Evolutionary conservation across 768 basidiomycete genomes (phyloP), one percentile per base, ranked within the genome.

Genomic region (Lentinula raphanica): DNA sequence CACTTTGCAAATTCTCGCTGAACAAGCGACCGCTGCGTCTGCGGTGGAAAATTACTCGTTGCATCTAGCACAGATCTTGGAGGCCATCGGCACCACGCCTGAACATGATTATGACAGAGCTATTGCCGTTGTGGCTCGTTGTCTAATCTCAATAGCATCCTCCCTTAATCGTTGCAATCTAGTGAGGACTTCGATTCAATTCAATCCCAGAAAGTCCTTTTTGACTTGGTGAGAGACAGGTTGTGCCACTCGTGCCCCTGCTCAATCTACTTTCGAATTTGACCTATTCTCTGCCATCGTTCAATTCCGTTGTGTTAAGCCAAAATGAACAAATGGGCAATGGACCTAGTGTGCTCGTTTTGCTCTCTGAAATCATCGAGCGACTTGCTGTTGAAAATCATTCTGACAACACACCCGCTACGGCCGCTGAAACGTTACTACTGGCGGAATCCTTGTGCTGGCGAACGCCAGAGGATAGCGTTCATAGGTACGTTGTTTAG

Each of bases 361-460:
- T 76, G 13, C 36, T 86, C 11, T 74, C 73, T 56, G 65, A 68
- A 23, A 69, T 81, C 29, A 72, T 87, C 54, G 65, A 69, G 27
- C 71, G 80, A 40, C 69, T 80, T 17, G 60, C 62, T 9, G 74
- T 76, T 19, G 64, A 69, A 25, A 70, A 67, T 39, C 64, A 66
- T 17, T 59, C 61, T 25, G 68, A 62, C 25, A 60, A 68, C 13
- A 64, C 66, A 2, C 69, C 68, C 39, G 50, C 60, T 19, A 70
- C 87, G 4, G 78, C 73, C 25, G 66, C 62, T 38, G 77, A 80
- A 61, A 70, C 71, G 0, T 56, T 84, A 1, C 70, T 71, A 6
- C 70, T 90, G 13, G 68, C 88, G 13, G 84, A 88, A 64, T 72
- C 76, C 0, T 61, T 89, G 29, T 78, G 77, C 56, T 82, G 79